Evolutionary conservation across 2,329 filamentous ascomycete genomes (phyloP), one percentile per base, ranked within the genome.

Genomic region (Polychaeton citri): DNA sequence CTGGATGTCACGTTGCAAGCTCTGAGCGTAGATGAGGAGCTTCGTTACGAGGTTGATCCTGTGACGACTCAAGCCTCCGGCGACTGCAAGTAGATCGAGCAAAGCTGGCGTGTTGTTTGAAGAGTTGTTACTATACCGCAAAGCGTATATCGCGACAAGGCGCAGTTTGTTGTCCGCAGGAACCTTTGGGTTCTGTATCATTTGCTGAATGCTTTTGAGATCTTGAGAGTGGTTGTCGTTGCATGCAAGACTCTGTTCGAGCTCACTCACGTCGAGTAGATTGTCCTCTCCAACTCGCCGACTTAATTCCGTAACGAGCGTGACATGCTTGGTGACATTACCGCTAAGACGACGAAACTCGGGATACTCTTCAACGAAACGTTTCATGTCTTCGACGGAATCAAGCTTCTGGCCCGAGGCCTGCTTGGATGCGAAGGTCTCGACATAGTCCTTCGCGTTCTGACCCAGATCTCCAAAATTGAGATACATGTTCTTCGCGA

Each of bases 401-500:
- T 98, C 90, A 41, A 98, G 87, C 54, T 94, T 90, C 56, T 86
- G 83, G 50, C 79, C 94, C 50, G 81, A 94, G 54, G 96, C 88
- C n/a, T 88, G 94, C 58, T 93, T 95, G 9, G 82, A 85, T 50
- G 96, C 90, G 53, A 96, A 98, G 55, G 96, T 90, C 54, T 94
- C 87, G 37, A 98, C 90, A 50, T 98, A 98, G 72, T 95, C 87
- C 59, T 96, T 96, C 55, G 95, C 94, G 48, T 92, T 95, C 28
- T 88, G 82, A 8, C 90, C 87, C 5, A 98, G 70, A 47, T 96
- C 87, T 37, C 88, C 87, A 58, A 96, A 98, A 56, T 96, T 96
- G 51, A 94, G 74, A 49, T 87, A 96, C 87, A 96, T 96, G 60
- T 96, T 96, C 65, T 95, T 95, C 61, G 80, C 95, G 66, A 98